Percentiles rank a stretch among this genome's conserved stretches.
Conservation (phyloP, 2,329 filamentous ascomycete species). For the Microdochium bolleyi region DNA sequence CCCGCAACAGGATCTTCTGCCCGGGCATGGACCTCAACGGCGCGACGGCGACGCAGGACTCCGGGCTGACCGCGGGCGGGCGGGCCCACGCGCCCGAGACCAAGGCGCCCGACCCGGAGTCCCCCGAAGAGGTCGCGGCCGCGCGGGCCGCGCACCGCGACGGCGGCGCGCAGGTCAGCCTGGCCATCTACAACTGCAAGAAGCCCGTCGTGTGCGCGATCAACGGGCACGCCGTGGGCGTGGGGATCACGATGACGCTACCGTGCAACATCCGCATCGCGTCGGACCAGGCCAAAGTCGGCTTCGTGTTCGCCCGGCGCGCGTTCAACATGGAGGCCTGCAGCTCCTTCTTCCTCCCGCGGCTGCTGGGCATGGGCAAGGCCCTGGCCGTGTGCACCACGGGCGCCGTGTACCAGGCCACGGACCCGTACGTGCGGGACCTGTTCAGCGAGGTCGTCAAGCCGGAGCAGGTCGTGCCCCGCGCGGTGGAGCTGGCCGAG, state of each 20-base stretch:
- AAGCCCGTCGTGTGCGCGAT: conserved; percentile 53
- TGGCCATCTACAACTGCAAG: conserved; percentile 47
- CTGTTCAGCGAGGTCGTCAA: conserved; percentile 61
- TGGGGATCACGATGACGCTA: conserved; percentile 55
- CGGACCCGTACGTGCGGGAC: conserved; percentile 41
- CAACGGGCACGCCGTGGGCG: conserved; percentile 51
- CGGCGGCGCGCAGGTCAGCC: conserved; percentile 42
- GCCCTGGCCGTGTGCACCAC: conserved; percentile 62
- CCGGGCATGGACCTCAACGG: conserved; percentile 47
- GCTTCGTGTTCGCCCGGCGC: conserved; percentile 65
- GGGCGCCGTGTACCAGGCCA: conserved; percentile 48
- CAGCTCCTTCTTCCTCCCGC: conserved; percentile 63
- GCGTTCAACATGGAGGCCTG: conserved; percentile 68
- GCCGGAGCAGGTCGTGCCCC: conserved; percentile 51
- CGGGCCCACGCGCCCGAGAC: neutral
- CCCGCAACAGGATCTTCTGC: conserved; percentile 43
- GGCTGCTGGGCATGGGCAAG: conserved; percentile 55
- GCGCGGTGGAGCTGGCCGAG: conserved; percentile 57
- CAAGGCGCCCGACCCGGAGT: neutral
- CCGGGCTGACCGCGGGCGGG: conserved; percentile 1
- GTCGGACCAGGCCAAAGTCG: conserved; percentile 54
- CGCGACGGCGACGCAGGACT: conserved; percentile 3
- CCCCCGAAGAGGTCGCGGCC: neutral
- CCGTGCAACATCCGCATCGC: conserved; percentile 45
- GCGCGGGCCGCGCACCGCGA: conserved; percentile 27